These are phyloP conservation scores for Plasmodium billcollinsi DNA, from an alignment of 169 alveolate genomes.

Conservation along the genomic window DNA sequence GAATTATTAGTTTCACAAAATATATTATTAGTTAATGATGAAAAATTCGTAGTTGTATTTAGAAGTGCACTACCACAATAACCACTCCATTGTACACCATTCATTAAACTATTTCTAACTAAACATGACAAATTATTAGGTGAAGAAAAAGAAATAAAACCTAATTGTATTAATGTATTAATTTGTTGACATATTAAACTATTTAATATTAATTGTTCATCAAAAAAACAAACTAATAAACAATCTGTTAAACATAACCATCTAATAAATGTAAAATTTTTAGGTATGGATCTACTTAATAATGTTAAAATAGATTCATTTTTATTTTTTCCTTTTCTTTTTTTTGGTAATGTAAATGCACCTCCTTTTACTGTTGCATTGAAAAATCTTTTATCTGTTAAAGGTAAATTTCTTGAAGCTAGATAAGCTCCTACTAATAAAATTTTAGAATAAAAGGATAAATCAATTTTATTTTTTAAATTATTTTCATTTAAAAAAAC, in stretches of 20 bases:
- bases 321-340: conserved; percentile 53
- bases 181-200: conserved; percentile 75
- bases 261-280: conserved; percentile 75
- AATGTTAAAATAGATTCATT: conserved; percentile 76
- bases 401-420: conserved; percentile 70
- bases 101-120: conserved; percentile 74
- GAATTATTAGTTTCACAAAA: conserved; percentile 29
- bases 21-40: conserved; percentile 36
- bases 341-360: conserved; percentile 72
- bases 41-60: conserved; percentile 55
- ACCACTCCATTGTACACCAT: conserved; percentile 79
- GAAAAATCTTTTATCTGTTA: conserved; percentile 73
- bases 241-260: conserved; percentile 78
- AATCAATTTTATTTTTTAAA: conserved; percentile 73
- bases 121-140: conserved; percentile 59
- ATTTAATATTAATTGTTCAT: conserved; percentile 61
- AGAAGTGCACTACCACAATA: conserved; percentile 70
- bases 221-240: conserved; percentile 70
- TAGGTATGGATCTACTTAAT: conserved; percentile 72
- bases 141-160: conserved; percentile 50
- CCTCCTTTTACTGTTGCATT: conserved; percentile 78
- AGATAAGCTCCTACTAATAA: conserved; percentile 71
- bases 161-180: conserved; percentile 63
- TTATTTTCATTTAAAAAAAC: conserved; percentile 71
- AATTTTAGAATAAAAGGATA: conserved; percentile 74